phyloP scores from a whole-genome alignment of 441 rosid species.

The Adansonia madagascariensis region DNA sequence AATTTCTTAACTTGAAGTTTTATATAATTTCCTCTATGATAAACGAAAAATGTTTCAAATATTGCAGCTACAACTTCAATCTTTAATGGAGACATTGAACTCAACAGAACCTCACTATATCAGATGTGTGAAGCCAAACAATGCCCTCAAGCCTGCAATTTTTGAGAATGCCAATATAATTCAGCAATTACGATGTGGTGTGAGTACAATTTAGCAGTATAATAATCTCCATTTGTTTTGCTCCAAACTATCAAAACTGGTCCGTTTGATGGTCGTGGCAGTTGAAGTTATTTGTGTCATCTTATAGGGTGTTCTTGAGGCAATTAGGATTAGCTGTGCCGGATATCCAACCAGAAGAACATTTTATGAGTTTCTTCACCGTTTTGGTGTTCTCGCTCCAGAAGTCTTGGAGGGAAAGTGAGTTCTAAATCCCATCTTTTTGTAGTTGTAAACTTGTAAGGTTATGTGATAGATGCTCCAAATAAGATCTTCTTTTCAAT shows the following conservation, averaged over 20 bases:
- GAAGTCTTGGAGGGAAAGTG: slow-evolving; percentile 73
- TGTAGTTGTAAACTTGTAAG: background rate
- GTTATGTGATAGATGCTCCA: slow-evolving; percentile 2
- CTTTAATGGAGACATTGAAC: slow-evolving; percentile 96
- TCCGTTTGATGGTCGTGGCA: background rate
- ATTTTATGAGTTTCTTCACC: slow-evolving; percentile 67
- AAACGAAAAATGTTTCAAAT: slow-evolving; percentile 28
- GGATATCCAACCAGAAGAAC: slow-evolving; percentile 80
- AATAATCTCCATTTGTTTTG: slow-evolving; percentile 25
- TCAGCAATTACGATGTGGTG: slow-evolving; percentile 99
- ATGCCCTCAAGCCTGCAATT: slow-evolving; percentile 91
- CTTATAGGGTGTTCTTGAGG: slow-evolving; percentile 74
- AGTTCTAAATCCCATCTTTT: slow-evolving; percentile 35
- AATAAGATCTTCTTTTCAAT: slow-evolving; percentile 9
- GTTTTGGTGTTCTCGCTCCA: slow-evolving; percentile 77
- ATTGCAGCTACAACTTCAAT: slow-evolving; percentile 96
- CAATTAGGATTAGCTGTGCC: slow-evolving; percentile 79
- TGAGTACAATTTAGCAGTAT: slow-evolving; percentile 55
- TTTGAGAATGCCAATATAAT: slow-evolving; percentile 94
- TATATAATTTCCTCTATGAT: slow-evolving; percentile 32
- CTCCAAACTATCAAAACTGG: slow-evolving; percentile 15
- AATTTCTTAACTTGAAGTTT: slow-evolving; percentile 3
- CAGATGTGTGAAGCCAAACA: slow-evolving; percentile 99
- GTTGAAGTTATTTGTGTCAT: slow-evolving; percentile 7
- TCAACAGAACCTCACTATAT: slow-evolving; percentile 99